phyloP scores from a whole-genome alignment of 2,329 filamentous ascomycete species.

The Paramyrothecium sp. region DNA sequence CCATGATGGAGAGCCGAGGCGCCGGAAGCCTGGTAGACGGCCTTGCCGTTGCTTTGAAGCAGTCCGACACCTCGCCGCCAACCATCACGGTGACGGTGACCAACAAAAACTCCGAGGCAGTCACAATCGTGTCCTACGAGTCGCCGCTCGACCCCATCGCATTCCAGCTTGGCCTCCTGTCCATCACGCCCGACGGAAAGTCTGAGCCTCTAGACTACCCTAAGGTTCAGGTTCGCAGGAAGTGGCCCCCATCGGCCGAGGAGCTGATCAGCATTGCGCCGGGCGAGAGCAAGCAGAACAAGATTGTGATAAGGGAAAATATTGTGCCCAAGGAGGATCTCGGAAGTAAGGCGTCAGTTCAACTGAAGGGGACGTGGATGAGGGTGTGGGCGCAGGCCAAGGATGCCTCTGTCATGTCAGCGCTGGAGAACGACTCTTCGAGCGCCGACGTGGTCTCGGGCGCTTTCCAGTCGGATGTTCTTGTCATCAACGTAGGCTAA shows the following conservation, averaged over 20 bases:
- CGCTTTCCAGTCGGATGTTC: constrained; percentile 14
- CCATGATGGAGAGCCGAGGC: background rate
- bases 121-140: constrained; percentile 42
- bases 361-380: constrained; percentile 35
- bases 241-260: constrained; percentile 38
- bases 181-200: constrained; percentile 33
- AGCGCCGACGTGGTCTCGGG: constrained; percentile 18
- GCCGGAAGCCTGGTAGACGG: constrained; percentile 12
- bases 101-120: constrained; percentile 33
- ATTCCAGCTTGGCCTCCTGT: constrained; percentile 38
- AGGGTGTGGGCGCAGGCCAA: constrained; percentile 25
- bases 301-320: constrained; percentile 34
- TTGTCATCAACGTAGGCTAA: constrained; percentile 12
- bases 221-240: constrained; percentile 33
- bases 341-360: constrained; percentile 26
- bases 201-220: constrained; percentile 32
- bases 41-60: constrained; percentile 31
- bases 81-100: constrained; percentile 35
- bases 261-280: constrained; percentile 36
- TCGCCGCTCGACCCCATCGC: constrained; percentile 44
- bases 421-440: constrained; percentile 13
- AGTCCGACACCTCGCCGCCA: constrained; percentile 30
- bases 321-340: constrained; percentile 32
- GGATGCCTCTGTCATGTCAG: constrained; percentile 14
- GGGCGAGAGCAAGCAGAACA: constrained; percentile 30